Base-by-base conservation (phyloP, 1,139 yeast genomes). In the Kurtzmaniella quercitrusa region DNA sequence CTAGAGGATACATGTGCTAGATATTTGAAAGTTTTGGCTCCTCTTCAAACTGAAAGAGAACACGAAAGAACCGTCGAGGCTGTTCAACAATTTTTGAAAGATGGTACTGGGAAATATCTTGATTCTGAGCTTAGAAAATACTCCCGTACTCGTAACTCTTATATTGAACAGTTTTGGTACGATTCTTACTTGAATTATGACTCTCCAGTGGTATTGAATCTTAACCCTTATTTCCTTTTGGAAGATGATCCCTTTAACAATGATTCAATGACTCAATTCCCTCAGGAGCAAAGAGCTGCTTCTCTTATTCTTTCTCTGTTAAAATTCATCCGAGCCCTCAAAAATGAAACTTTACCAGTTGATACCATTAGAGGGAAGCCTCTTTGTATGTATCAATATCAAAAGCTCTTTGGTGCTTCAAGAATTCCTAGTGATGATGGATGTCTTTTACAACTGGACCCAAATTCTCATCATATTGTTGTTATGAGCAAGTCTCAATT, bases 91-190 rank as follows among this genome's bases (percentile, higher is more conserved):
- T 83, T 87, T 57, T 57, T 86, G 46, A 63, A 73, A 44, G 60
- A 75, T 38, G 75, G 81, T 16, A 60, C 75, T 12, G 89, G 91
- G 5, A 75, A 80, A 25, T 70, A 76, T 45, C 71, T 89, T 51
- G 88, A 85, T 52, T 67, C 76, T 29, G 82, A 81, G 54, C 73
- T 88, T 40, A 66, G 81, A 40, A 77, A 77, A 43, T 87, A 85
- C 55, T 73, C 88, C 10, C 70, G 77, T 46, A 65, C 78, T 16
- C 70, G 90, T 52, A 79, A 86, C 43, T 83, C 94, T 9, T 89
- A 85, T 62, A 89, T 89, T 50, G 96, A 89, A 63, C 95, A 89
- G 60, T 89, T 89, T 61, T 89, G 96, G 96, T 88, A 82, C 61
- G 96, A 89, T 59, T 81, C 95, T 2, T 89, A 89, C 62, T 72